These are phyloP conservation scores for Ceratocystis harringtonii DNA, from an alignment of 2,329 filamentous ascomycete species.

Conservation along the genomic window DNA sequence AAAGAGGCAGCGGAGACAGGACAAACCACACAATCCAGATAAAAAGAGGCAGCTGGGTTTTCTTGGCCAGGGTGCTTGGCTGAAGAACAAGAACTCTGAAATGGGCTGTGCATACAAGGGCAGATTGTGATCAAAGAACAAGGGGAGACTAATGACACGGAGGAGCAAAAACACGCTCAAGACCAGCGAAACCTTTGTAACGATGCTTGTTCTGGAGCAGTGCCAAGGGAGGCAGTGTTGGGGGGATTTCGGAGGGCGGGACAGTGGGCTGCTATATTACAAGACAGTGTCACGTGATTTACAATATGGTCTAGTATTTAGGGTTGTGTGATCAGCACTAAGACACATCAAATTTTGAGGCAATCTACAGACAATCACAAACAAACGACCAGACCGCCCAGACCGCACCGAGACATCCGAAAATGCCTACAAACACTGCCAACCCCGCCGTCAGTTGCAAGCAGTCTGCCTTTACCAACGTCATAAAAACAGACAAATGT, in stretches of 20 bases:
- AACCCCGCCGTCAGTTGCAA: not conserved
- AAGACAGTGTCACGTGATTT: not conserved
- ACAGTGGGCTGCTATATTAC: not conserved
- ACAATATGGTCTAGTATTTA: not conserved
- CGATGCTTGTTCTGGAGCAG: not conserved
- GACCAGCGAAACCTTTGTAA: not conserved
- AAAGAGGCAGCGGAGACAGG: not conserved
- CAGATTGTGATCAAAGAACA: conserved; percentile 1
- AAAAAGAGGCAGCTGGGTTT: not conserved
- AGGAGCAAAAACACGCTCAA: conserved; percentile 3
- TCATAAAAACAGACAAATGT: not conserved
- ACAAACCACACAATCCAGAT: not conserved
- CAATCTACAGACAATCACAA: too few relatives aligned
- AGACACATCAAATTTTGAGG: too few relatives aligned
- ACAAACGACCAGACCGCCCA: not conserved
- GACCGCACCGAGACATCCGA: not conserved
- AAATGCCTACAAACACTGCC: not conserved
- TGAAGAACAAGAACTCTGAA: not conserved
- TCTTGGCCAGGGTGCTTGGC: not conserved
- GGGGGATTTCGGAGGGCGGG: not conserved
- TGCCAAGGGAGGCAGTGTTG: conserved; percentile 3
- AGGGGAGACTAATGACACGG: conserved; percentile 1
- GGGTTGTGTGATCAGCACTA: not conserved
- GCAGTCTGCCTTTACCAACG: not conserved
- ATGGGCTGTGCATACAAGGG: conserved; percentile 4